phyloP scores from a whole-genome alignment of 345 rosid genomes.

The Euphorbia tirucalli region DNA sequence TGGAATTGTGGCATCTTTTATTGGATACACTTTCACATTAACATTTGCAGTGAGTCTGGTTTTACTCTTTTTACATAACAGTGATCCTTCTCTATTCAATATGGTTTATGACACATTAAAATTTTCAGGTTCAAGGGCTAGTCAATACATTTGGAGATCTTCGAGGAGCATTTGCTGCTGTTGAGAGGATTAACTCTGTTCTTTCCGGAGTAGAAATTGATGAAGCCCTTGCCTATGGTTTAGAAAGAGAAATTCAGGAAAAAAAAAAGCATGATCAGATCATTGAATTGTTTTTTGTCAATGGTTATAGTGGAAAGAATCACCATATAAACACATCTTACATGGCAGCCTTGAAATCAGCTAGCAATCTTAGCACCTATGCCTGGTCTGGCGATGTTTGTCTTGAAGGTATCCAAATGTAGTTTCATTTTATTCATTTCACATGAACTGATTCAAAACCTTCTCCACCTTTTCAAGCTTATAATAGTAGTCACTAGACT shows the following conservation, averaged over 20 bases:
- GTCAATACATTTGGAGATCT: constrained; percentile 96
- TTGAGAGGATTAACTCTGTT: constrained; percentile 85
- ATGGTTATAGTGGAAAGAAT: constrained; percentile 45
- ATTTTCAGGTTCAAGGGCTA: constrained; percentile 84
- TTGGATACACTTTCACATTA: constrained; percentile 91
- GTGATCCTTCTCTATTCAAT: constrained; percentile 8
- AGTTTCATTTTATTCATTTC: constrained; percentile 1
- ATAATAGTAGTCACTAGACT: background rate
- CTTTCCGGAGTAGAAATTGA: constrained; percentile 73
- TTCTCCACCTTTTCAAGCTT: background rate
- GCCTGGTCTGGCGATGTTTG: constrained; percentile 90
- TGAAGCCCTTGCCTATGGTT: constrained; percentile 84
- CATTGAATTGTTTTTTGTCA: constrained; percentile 49
- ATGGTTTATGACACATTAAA: constrained; percentile 17
- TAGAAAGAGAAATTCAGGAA: constrained; percentile 74
- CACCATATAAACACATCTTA: constrained; percentile 43
- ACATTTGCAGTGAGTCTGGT: constrained; percentile 79
- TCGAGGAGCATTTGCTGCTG: constrained; percentile 81
- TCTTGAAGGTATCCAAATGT: constrained; percentile 62
- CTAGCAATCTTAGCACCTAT: constrained; percentile 44
- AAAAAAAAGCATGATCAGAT: constrained; percentile 52
- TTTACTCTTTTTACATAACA: constrained; percentile 15
- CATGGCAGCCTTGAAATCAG: constrained; percentile 72
- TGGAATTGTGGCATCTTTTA: constrained; percentile 87
- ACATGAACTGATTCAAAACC: background rate